These are phyloP conservation scores for Hymenoscyphus fructigenus DNA, from an alignment of 2,329 filamentous ascomycete species.

Conservation along the genomic window DNA sequence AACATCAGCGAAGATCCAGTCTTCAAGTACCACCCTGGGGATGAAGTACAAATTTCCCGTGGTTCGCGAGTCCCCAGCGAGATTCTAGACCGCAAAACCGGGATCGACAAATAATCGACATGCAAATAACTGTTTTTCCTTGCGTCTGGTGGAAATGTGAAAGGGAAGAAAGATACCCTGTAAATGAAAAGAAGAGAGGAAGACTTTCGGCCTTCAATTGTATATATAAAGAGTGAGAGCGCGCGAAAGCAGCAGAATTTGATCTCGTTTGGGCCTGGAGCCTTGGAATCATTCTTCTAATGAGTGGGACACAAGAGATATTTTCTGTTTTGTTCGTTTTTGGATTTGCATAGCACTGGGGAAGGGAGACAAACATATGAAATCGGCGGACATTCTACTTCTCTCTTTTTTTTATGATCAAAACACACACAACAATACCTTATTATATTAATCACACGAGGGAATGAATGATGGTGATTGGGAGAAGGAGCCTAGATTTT, in stretches of 20 bases:
- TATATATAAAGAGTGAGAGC: conserved; percentile 19
- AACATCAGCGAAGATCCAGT: conserved; percentile 32
- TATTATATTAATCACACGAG: neutral
- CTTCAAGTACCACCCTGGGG: conserved; percentile 35
- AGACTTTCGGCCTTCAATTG: conserved; percentile 16
- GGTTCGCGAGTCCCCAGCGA: conserved; percentile 34
- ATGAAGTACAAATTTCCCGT: conserved; percentile 30
- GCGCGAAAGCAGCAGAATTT: conserved; percentile 10
- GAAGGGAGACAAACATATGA: conserved; percentile 2
- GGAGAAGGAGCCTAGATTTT: neutral
- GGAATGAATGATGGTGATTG: neutral
- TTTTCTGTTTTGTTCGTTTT: neutral
- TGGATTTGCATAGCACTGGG: conserved; percentile 18
- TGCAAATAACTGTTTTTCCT: neutral
- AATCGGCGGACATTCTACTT: neutral
- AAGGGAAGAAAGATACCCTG: neutral
- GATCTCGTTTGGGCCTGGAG: conserved; percentile 27
- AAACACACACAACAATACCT: neutral
- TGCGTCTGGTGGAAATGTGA: neutral
- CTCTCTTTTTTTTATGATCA: neutral
- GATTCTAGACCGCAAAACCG: conserved; percentile 34
- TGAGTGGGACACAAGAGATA: neutral
- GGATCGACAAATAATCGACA: conserved; percentile 13
- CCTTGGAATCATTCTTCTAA: conserved; percentile 7
- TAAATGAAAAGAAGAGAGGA: conserved; percentile 5